These are phyloP conservation scores for Corchorus olitorius DNA, from an alignment of 345 rosid species.

Conservation along the genomic window DNA sequence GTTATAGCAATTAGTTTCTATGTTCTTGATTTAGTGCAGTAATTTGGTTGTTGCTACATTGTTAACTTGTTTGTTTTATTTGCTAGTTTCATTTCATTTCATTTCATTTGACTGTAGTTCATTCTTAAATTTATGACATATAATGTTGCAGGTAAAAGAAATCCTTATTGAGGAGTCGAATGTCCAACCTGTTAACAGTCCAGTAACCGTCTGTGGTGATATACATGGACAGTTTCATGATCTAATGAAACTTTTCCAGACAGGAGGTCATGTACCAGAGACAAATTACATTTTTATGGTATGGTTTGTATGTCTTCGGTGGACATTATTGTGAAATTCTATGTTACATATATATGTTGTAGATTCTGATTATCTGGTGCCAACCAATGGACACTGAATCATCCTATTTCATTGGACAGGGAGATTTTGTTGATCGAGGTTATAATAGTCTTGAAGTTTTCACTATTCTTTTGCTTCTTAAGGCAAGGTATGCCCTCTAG, in stretches of 20 bases:
- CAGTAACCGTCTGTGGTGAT: slow-evolving; percentile 98
- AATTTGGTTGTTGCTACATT: not conserved
- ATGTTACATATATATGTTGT: not conserved
- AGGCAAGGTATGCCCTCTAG: slow-evolving; percentile 55
- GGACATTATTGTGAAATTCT: slow-evolving; percentile 12
- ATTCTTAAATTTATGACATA: not conserved
- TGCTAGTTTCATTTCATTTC: not conserved
- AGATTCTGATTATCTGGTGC: not conserved
- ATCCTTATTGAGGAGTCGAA: slow-evolving; percentile 97
- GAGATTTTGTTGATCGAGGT: slow-evolving; percentile 83
- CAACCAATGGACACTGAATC: not conserved
- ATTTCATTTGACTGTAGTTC: not conserved
- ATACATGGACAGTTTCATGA: slow-evolving; percentile 99
- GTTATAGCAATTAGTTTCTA: not conserved
- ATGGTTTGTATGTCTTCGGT: slow-evolving; percentile 11
- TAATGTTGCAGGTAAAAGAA: slow-evolving; percentile 74
- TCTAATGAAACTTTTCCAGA: slow-evolving; percentile 97
- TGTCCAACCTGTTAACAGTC: slow-evolving; percentile 99
- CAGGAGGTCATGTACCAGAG: slow-evolving; percentile 98
- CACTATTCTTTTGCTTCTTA: slow-evolving; percentile 77
- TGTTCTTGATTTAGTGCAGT: not conserved
- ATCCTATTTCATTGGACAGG: slow-evolving; percentile 45
- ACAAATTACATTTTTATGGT: slow-evolving; percentile 99
- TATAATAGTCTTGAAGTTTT: slow-evolving; percentile 88
- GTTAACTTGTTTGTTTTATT: not conserved